Conservation (phyloP, 495 filamentous ascomycete genomes). For the Usnea hakonensis region DNA sequence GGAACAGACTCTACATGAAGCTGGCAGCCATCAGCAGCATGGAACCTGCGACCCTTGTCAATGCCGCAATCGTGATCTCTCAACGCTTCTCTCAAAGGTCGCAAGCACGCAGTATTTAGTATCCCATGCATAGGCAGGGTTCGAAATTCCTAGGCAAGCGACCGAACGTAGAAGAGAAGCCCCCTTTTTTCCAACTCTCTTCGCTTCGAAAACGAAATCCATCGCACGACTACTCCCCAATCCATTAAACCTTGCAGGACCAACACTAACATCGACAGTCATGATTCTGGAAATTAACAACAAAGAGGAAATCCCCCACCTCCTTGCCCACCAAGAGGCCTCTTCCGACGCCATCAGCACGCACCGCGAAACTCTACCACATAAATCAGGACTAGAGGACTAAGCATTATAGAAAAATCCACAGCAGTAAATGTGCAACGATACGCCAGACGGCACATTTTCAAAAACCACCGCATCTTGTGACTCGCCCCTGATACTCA, state of each 20-base stretch:
- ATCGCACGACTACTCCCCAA: background rate
- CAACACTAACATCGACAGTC: background rate
- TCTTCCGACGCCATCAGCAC: background rate
- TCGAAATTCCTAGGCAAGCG: too few relatives aligned
- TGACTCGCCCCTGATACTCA: too few relatives aligned
- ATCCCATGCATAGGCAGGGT: background rate
- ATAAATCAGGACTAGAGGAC: too few relatives aligned
- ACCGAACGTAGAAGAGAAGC: too few relatives aligned
- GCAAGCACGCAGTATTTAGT: background rate
- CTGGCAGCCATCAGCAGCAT: background rate
- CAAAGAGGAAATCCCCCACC: background rate
- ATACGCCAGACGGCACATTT: too few relatives aligned
- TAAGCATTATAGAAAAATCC: too few relatives aligned
- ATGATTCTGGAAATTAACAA: background rate
- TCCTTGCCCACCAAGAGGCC: background rate
- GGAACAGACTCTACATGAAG: background rate
- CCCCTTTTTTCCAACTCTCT: background rate
- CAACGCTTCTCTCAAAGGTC: background rate
- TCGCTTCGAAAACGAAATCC: too few relatives aligned
- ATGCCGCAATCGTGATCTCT: background rate
- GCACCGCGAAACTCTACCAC: background rate
- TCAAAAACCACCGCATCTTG: too few relatives aligned
- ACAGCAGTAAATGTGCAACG: too few relatives aligned
- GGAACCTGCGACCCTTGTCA: background rate
- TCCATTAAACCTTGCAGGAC: background rate